Evolutionary conservation across 805 yeast genomes (phyloP), one percentile per base, ranked within the genome.

Genomic region (Starmerella etchellsii): DNA sequence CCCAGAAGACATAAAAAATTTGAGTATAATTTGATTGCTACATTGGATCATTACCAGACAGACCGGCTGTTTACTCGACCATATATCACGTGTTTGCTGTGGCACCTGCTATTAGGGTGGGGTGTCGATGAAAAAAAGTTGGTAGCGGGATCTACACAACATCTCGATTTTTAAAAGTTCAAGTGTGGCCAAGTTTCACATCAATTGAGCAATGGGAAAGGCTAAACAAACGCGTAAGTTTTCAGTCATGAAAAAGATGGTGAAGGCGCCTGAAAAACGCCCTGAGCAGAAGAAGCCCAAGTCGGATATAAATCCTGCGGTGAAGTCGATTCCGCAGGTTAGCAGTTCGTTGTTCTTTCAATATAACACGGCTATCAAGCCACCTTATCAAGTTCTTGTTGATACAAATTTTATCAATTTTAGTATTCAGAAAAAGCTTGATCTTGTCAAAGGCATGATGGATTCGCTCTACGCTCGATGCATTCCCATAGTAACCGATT

Each of bases 381-480:
- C 98, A n/a, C 98, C 98, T 34, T 91, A 91, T 57, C 97, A 91
- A 60, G 88, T 91, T 4, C 69, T 91, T 16, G 78, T 91, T 37
- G 98, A 91, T 74, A 91, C 98, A 23, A 91, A 91, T 67, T 91
- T 91, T 63, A 82, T 91, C 62, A 91, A 91, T 66, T 87, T 87
- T 63, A 82, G 95, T 48, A 88, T 91, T 50, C 96, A 85, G 60
- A 91, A 91, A 66, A 91, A 91, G 56, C 77, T 91, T 40, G 98
- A 91, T 59, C 67, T 91, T 9, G 87, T 84, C n/a, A 73, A 85
- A 54, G 98, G 96, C 11, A 80, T 91, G 80, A 88, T 91, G 97
- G 97, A 88, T 60, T 73, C 93, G 43, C 65, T 88, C 30, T 79
- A 79, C 57, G 98, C 98, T 34, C 84, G 91, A 58, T 85, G 96